Conservation (phyloP, 2,329 filamentous ascomycete genomes). For the Pezicula neosporulosa region DNA sequence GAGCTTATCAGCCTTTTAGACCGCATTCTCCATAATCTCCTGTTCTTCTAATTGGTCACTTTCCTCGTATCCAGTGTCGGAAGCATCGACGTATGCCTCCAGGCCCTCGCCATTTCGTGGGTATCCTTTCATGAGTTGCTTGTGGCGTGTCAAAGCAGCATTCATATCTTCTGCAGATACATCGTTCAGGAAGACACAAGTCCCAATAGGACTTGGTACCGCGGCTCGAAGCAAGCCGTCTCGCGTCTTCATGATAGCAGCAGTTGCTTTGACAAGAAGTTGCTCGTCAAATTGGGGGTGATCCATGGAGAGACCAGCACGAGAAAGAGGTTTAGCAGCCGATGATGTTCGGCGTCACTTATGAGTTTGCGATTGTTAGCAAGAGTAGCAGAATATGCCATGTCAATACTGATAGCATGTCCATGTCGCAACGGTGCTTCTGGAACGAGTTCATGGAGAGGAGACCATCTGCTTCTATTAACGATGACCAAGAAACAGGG, state of each 20-base stretch:
- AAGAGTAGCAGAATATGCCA: constrained; percentile 71
- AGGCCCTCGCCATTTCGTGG: constrained; percentile 62
- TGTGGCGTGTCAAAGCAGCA: constrained; percentile 57
- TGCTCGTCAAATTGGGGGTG: constrained; percentile 64
- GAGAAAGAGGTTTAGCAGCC: constrained; percentile 66
- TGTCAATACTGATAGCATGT: constrained; percentile 72
- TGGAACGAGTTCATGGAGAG: constrained; percentile 67
- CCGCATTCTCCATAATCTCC: constrained; percentile 16
- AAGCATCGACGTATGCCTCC: constrained; percentile 66
- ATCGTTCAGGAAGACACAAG: constrained; percentile 67
- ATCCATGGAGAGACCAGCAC: constrained; percentile 69
- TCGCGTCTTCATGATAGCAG: constrained; percentile 67
- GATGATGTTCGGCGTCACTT: constrained; percentile 54
- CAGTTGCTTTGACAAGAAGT: constrained; percentile 61
- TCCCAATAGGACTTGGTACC: constrained; percentile 64
- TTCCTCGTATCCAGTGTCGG: constrained; percentile 57
- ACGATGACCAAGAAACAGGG: not conserved
- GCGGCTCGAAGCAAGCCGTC: constrained; percentile 66
- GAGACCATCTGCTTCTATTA: constrained; percentile 54
- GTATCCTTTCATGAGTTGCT: constrained; percentile 58
- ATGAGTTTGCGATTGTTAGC: constrained; percentile 61
- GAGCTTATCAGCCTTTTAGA: constrained; percentile 18
- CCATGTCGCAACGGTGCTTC: constrained; percentile 67
- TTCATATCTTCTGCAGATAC: constrained; percentile 60
- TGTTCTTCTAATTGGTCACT: constrained; percentile 23